Conservation (phyloP, 2,329 filamentous ascomycete species). For the Sclerotinia nivalis region DNA sequence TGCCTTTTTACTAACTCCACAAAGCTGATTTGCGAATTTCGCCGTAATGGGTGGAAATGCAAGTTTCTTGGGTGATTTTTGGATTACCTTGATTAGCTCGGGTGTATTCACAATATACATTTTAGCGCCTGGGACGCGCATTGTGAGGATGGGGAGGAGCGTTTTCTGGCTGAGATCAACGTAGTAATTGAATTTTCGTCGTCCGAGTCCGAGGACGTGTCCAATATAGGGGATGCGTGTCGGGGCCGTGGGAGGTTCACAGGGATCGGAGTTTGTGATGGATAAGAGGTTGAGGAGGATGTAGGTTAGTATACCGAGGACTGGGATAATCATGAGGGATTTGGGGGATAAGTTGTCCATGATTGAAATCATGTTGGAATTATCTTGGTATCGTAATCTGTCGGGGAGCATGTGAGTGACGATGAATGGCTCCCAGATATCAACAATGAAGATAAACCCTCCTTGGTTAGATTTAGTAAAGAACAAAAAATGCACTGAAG, state of each 20-base stretch:
- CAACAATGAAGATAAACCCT: too few species aligned
- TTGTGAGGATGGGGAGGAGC: slow-evolving; percentile 44
- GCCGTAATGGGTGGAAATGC: slow-evolving; percentile 46
- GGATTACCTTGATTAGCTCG: slow-evolving; percentile 43
- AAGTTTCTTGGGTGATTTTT: slow-evolving; percentile 44
- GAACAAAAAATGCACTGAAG: background rate
- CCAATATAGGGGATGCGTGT: slow-evolving; percentile 25
- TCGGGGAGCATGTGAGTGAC: background rate
- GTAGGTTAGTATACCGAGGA: background rate
- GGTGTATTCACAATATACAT: slow-evolving; percentile 47
- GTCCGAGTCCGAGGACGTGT: slow-evolving; percentile 17
- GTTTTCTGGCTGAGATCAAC: slow-evolving; percentile 24
- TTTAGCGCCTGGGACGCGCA: slow-evolving; percentile 46
- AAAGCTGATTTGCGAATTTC: slow-evolving; percentile 11
- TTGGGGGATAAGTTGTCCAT: too few species aligned
- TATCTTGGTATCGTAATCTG: background rate
- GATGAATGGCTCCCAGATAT: background rate
- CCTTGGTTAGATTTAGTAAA: background rate
- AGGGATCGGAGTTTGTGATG: background rate
- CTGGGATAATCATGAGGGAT: too few species aligned
- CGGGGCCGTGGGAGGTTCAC: background rate
- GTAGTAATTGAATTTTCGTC: slow-evolving; percentile 26
- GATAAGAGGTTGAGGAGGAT: background rate
- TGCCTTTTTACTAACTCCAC: slow-evolving; percentile 36
- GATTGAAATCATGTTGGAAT: background rate